Percentiles rank a stretch among this genome's conserved stretches.
These are phyloP conservation scores for Brassica hybrid DNA, from an alignment of 441 rosid species.

Conservation along the genomic window DNA sequence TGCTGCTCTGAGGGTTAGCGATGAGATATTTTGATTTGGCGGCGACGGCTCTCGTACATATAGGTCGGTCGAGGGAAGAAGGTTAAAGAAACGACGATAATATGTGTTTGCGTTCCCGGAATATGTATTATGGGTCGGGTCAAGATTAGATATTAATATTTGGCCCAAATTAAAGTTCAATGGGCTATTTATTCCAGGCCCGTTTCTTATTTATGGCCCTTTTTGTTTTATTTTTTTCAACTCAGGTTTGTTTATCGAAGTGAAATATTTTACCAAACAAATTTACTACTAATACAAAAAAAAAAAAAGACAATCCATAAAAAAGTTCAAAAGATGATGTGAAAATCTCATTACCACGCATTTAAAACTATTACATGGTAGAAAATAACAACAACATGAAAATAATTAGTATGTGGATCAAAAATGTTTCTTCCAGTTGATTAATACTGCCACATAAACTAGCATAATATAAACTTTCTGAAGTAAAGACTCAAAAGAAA, in stretches of 20 bases:
- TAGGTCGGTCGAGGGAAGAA: conserved; percentile 34
- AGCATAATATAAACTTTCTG: too few relatives aligned
- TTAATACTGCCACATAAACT: too few relatives aligned
- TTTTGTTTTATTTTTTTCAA: not conserved
- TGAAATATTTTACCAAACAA: not conserved
- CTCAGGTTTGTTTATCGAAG: not conserved
- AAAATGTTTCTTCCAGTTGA: too few relatives aligned
- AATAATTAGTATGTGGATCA: too few relatives aligned
- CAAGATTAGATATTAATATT: not conserved
- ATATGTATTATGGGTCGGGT: conserved; percentile 16
- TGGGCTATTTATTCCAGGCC: not conserved
- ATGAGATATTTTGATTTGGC: not conserved
- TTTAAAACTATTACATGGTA: too few relatives aligned
- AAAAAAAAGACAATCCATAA: too few relatives aligned
- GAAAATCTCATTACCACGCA: not conserved
- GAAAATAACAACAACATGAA: too few relatives aligned
- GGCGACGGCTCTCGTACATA: conserved; percentile 37
- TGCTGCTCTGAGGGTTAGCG: not conserved
- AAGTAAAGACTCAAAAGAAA: too few relatives aligned
- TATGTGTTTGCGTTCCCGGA: conserved; percentile 10
- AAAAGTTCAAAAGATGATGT: not conserved
- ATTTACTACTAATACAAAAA: not conserved
- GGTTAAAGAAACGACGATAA: conserved; percentile 9
- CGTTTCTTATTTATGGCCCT: not conserved
- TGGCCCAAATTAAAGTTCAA: conserved; percentile 4